phyloP scores from a whole-genome alignment of 2,329 filamentous ascomycete species.

The Tolypocladium inflatum region DNA sequence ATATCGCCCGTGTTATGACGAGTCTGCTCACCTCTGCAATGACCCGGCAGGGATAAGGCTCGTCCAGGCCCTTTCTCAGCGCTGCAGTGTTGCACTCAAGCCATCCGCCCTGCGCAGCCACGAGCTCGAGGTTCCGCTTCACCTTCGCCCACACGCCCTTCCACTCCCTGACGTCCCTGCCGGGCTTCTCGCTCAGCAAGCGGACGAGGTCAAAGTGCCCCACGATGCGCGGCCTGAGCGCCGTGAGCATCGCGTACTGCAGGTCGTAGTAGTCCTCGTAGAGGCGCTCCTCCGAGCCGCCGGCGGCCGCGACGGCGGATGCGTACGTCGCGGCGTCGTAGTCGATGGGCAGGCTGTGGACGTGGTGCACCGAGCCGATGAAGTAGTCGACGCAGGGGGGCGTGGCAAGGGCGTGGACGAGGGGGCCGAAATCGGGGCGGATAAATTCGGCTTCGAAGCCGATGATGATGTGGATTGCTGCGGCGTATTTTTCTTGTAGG shows the following conservation, averaged over 20 bases:
- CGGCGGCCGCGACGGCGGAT: conserved; percentile 25
- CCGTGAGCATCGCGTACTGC: conserved; percentile 70
- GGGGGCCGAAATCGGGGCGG: conserved; percentile 48
- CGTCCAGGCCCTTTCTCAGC: conserved; percentile 77
- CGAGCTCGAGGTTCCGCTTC: conserved; percentile 61
- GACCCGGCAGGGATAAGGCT: conserved; percentile 76
- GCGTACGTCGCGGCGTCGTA: conserved; percentile 63
- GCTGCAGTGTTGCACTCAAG: conserved; percentile 85
- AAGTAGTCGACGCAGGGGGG: conserved; percentile 72
- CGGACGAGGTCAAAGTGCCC: conserved; percentile 93
- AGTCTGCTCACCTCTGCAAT: conserved; percentile 58
- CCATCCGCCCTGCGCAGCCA: conserved; percentile 67
- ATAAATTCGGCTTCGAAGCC: conserved; percentile 95
- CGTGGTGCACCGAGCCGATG: conserved; percentile 87
- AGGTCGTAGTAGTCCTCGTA: conserved; percentile 82
- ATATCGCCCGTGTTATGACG: neutral
- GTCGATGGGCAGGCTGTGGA: conserved; percentile 80
- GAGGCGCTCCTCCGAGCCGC: conserved; percentile 56
- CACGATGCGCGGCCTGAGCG: conserved; percentile 65
- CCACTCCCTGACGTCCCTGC: conserved; percentile 48
- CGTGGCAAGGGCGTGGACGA: conserved; percentile 53
- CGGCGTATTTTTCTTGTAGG: conserved; percentile 59
- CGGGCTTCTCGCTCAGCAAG: conserved; percentile 63
- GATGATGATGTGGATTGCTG: conserved; percentile 68
- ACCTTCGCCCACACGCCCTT: conserved; percentile 63